Evolutionary conservation across 257 asterid species (phyloP), one percentile per base, ranked within the genome.

Genomic region (Gynochthodes officinalis): DNA sequence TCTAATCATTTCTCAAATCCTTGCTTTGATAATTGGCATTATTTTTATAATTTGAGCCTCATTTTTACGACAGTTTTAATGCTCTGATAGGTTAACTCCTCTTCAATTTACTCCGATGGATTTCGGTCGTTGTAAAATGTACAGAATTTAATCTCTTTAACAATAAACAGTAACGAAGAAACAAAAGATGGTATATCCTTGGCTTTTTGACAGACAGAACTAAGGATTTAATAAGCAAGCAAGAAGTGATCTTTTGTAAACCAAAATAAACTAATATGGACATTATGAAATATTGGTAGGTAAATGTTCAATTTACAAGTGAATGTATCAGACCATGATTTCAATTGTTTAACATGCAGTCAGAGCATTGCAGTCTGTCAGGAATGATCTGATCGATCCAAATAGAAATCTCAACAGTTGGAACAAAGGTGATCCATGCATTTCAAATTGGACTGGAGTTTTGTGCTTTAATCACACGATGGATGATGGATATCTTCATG

Each of bases 361-460:
- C 67, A 71, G 37, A 65, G 98, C 98, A 61, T 77, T 95, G 86
- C 75, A 60, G 64, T 79, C 94, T 73, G 81, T 92, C 77, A 82
- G 66, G 83, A 77, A 42, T 58, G 81, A 82, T 68, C 82, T 95
- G 87, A 75, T 65, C 13, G 99, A 95, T 77, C 96, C 89, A 27
- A 75, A 64, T 73, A 52, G 84, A 44, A 67, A 81, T 78, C 99
- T 95, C 71, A 80, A 66, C 8, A 80, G 75, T 63, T 95, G 99
- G 99, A 80, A 73, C 16, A 75, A 72, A 49, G 95, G 95, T 71
- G 99, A 95, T 87, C 99, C 99, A 35, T 95, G 99, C 77, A 77
- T 63, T 64, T 87, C 98, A 39, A 87, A 85, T 50, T 95, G 99
- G 99, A 81, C 83, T 0, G 96, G 97, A 75, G 66, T 92, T 67